Evolutionary conservation across 441 rosid genomes (phyloP), one percentile per base, ranked within the genome.

Genomic region (Raphanus hybrid): DNA sequence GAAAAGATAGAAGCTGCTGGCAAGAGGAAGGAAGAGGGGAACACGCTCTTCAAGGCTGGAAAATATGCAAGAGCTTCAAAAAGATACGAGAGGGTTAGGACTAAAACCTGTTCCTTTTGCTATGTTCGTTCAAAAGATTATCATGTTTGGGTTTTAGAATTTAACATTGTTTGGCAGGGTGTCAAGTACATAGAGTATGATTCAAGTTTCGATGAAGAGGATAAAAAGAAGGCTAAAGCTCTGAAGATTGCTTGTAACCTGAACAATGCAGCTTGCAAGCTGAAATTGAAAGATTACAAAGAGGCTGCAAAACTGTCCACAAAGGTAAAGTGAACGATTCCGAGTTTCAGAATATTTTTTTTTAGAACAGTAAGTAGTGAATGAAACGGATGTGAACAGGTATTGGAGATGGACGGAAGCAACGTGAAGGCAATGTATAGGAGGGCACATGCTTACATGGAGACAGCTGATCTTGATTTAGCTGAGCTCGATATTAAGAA

Each of bases 381-480:
- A 27, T 2, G 62, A 4, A 39, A 45, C 6, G 10, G 52, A 15
- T 63, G 37, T 35, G 8, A 9, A 16, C 68, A 93, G 98, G 98
- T 91, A 23, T 68, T 93, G 16, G 98, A 93, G 29, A 62, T 85
- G 14, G 96, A 93, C 5, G 41, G 89, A 66, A 66, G 65, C 23
- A 93, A 90, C 67, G 97, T 93, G 64, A 93, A 93, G 73, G 98
- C 96, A 0, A 79, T 91, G 39, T 93, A 93, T 29, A 88, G 96
- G 69, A 85, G 97, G 73, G 96, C 97, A 4, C 96, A 89, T 58
- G 97, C 97, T 2, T 91, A 89, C 41, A 87, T 88, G 26, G 85
- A 88, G 26, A 78, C 81, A 0, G 84, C 85, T 6, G 96, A 93
- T 80, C 79, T 93, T 54, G 97, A 91, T 59, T 75, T 89, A 68